Conservation (phyloP, 192 early-diverging fungal species). For the Rhizophagus clarus region DNA sequence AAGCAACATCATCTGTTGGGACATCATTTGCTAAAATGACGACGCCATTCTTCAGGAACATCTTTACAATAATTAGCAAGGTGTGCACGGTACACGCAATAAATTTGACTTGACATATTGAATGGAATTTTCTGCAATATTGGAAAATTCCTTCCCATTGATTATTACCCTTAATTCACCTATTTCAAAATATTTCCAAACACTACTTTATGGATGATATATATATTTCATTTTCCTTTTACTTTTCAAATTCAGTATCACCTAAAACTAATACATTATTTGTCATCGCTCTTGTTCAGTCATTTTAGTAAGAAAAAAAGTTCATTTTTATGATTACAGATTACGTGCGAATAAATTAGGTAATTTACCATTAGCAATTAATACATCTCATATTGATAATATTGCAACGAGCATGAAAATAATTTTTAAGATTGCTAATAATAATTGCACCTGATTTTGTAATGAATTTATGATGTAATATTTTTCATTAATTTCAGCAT, state of each 20-base stretch:
- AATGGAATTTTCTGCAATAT: background rate
- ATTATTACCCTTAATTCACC: background rate
- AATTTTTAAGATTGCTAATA: too few relatives aligned
- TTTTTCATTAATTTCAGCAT: too few relatives aligned
- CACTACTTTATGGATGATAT: background rate
- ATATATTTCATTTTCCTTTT: background rate
- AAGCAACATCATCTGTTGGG: background rate
- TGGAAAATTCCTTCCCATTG: background rate
- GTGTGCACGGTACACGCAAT: background rate
- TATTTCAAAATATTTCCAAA: background rate
- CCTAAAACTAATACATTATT: background rate
- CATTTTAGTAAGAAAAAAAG: background rate
- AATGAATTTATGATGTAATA: too few relatives aligned
- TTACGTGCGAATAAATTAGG: too few relatives aligned
- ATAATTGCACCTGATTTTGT: too few relatives aligned
- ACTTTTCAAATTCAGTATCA: background rate
- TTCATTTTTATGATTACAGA: too few relatives aligned
- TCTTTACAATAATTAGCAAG: background rate
- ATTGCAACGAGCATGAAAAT: too few relatives aligned
- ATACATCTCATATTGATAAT: too few relatives aligned
- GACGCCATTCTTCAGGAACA: background rate
- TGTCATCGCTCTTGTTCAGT: background rate
- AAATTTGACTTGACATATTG: background rate
- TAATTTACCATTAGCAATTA: too few relatives aligned
- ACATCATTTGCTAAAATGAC: background rate